Evolutionary conservation across 2,329 filamentous ascomycete genomes (phyloP).

Genomic region (Keithomyces neogunnii): DNA sequence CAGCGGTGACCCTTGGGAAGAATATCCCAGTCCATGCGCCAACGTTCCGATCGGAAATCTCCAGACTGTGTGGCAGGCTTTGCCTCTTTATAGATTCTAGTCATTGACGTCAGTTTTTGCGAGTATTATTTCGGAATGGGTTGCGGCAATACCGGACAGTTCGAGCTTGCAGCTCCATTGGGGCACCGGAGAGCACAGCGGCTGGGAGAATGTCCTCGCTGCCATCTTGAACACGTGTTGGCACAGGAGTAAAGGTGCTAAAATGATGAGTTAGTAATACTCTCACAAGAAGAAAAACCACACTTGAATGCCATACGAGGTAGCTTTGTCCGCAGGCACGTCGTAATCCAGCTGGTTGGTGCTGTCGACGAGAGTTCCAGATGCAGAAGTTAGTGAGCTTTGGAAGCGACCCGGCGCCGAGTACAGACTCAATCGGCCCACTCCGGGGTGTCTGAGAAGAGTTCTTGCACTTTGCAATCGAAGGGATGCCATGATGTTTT

Average conservation of each 20-base stretch:
- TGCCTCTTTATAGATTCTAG: conserved; percentile 80
- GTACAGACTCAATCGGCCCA: conserved; percentile 28
- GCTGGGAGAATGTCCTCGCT: conserved; percentile 77
- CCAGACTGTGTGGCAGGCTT: conserved; percentile 98
- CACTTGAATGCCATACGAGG: conserved; percentile 54
- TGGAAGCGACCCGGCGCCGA: conserved; percentile 45
- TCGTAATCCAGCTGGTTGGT: conserved; percentile 73
- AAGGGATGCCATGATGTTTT: conserved; percentile 53
- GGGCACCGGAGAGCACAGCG: conserved; percentile 83
- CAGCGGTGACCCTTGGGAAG: conserved; percentile 87
- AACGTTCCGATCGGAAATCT: conserved; percentile 72
- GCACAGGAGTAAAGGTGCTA: conserved; percentile 85
- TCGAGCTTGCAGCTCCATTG: conserved; percentile 85
- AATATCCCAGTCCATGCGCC: conserved; percentile 99
- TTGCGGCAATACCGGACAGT: conserved; percentile 68
- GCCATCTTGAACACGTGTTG: conserved; percentile 82
- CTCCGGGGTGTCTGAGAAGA: conserved; percentile 39
- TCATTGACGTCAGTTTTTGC: neutral
- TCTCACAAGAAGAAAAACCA: neutral
- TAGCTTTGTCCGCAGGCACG: conserved; percentile 75
- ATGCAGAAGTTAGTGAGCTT: conserved; percentile 38
- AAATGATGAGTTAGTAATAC: neutral
- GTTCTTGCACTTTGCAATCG: conserved; percentile 45
- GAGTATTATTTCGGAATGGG: neutral
- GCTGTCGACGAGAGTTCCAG: conserved; percentile 27